These are phyloP conservation scores for Claviceps pazoutovae DNA, from an alignment of 2,329 filamentous ascomycete species.

Conservation along the genomic window DNA sequence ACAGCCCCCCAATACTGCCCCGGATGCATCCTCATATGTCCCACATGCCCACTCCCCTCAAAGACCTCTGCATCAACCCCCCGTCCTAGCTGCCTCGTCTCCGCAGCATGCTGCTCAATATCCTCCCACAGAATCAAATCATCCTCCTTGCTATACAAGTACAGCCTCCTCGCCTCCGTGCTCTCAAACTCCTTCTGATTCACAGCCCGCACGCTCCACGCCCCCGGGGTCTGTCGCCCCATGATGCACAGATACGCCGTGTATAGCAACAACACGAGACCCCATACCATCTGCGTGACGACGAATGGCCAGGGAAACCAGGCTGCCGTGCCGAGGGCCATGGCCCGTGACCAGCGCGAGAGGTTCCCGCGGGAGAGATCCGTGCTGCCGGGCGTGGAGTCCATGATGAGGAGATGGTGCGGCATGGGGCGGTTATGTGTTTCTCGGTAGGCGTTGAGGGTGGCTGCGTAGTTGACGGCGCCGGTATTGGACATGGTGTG, in stretches of 20 bases:
- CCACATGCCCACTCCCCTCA: slow-evolving; percentile 44
- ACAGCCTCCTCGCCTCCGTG: slow-evolving; percentile 31
- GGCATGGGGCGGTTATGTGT: slow-evolving; percentile 26
- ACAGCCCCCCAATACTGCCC: slow-evolving; percentile 43
- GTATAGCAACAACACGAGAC: slow-evolving; percentile 24
- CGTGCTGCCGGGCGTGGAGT: slow-evolving; percentile 38
- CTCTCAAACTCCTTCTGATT: slow-evolving; percentile 24
- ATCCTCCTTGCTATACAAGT: slow-evolving; percentile 45
- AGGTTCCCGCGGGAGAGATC: slow-evolving; percentile 28
- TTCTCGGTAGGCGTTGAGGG: slow-evolving; percentile 31
- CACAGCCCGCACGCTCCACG: slow-evolving; percentile 22
- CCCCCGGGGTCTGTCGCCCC: slow-evolving; percentile 26
- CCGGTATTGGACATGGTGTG: slow-evolving; percentile 47
- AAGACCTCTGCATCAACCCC: slow-evolving; percentile 36
- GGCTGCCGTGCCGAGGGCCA: slow-evolving; percentile 33
- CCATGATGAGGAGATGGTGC: slow-evolving; percentile 33
- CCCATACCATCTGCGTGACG: slow-evolving; percentile 34
- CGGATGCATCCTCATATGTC: slow-evolving; percentile 43
- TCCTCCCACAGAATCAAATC: slow-evolving; percentile 41
- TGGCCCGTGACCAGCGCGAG: slow-evolving; percentile 36
- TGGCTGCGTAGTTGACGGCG: slow-evolving; percentile 36
- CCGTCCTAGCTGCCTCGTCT: slow-evolving; percentile 34
- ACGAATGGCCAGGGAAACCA: slow-evolving; percentile 35
- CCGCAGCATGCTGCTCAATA: slow-evolving; percentile 38
- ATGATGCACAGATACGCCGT: slow-evolving; percentile 20